These are phyloP conservation scores for Acanthamoeba lenticulata DNA, from an alignment of 208 protist genomes.

Conservation along the genomic window DNA sequence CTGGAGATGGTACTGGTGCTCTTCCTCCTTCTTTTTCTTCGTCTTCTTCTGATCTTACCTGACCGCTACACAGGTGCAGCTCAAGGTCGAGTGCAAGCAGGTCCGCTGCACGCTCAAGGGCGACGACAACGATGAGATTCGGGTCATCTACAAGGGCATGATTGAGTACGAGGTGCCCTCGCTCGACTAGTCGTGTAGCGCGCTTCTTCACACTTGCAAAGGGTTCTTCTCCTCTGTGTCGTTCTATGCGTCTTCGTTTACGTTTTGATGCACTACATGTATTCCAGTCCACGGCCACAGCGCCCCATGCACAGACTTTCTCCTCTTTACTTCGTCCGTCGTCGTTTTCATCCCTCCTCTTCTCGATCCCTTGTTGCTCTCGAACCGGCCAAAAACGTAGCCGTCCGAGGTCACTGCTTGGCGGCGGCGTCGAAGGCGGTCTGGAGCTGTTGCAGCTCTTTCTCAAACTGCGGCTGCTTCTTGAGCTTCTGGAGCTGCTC, in stretches of 20 bases:
- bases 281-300: too few relatives aligned
- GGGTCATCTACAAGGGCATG: conserved; percentile 64
- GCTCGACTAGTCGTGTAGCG: not conserved
- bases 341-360: not conserved
- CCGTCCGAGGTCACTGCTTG: not conserved
- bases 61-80: conserved; percentile 31
- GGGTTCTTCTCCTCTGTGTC: too few relatives aligned
- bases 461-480: conserved; percentile 33
- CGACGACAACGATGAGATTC: conserved; percentile 61
- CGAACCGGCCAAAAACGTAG: not conserved
- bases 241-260: too few relatives aligned
- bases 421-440: conserved; percentile 17
- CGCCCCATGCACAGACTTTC: too few relatives aligned
- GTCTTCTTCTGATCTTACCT: not conserved
- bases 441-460: conserved; percentile 52
- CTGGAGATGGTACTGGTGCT: conserved; percentile 91
- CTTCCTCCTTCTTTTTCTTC: not conserved
- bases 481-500: conserved; percentile 62
- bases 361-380: too few relatives aligned
- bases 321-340: too few relatives aligned
- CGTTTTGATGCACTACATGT: too few relatives aligned
- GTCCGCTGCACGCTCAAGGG: conserved; percentile 53
- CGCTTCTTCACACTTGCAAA: not conserved
- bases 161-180: conserved; percentile 63
- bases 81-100: conserved; percentile 65